A percentile compares a stretch with the other conserved stretches of the same genome.
phyloP scores from a whole-genome alignment of 148 eudicot genomes.

The Polygonum aviculare region DNA sequence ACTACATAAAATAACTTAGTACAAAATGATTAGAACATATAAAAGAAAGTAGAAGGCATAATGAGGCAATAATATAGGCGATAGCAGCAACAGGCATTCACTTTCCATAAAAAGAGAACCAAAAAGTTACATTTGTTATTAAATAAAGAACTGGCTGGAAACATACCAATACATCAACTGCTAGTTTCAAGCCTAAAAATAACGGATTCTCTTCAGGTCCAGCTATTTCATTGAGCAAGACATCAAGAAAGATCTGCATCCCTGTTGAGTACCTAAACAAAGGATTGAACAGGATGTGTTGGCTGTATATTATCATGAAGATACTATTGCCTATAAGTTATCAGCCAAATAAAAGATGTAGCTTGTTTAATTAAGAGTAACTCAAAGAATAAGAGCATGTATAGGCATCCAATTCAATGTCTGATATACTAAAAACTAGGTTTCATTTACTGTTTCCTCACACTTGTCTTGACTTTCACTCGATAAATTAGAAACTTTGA shows the following conservation, averaged over 20 bases:
- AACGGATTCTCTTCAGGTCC: slow-evolving; percentile 81
- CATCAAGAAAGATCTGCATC: slow-evolving; percentile 66
- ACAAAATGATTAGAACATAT: not conserved
- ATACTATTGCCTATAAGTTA: not conserved
- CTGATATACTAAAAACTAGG: not conserved
- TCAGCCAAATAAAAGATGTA: not conserved
- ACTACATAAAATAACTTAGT: not conserved
- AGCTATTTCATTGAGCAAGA: slow-evolving; percentile 92
- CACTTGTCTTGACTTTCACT: not conserved
- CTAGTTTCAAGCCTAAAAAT: slow-evolving; percentile 84
- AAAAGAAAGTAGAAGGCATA: not conserved
- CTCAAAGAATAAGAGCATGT: not conserved
- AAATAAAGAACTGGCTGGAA: not conserved
- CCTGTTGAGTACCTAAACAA: slow-evolving; percentile 59
- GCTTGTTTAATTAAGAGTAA: not conserved
- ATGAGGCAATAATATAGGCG: not conserved
- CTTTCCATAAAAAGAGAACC: not conserved
- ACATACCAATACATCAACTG: slow-evolving; percentile 95
- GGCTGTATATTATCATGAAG: not conserved
- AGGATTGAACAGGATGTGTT: slow-evolving; percentile 7
- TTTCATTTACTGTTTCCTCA: not conserved
- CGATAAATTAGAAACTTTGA: not conserved
- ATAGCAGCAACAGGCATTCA: not conserved
- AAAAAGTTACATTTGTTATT: not conserved
- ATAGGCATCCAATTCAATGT: not conserved